A percentile compares a stretch with the other conserved stretches of the same genome.
Evolutionary conservation across 2,329 filamentous ascomycete species (phyloP).

Genomic region (Colletotrichum musicola): DNA sequence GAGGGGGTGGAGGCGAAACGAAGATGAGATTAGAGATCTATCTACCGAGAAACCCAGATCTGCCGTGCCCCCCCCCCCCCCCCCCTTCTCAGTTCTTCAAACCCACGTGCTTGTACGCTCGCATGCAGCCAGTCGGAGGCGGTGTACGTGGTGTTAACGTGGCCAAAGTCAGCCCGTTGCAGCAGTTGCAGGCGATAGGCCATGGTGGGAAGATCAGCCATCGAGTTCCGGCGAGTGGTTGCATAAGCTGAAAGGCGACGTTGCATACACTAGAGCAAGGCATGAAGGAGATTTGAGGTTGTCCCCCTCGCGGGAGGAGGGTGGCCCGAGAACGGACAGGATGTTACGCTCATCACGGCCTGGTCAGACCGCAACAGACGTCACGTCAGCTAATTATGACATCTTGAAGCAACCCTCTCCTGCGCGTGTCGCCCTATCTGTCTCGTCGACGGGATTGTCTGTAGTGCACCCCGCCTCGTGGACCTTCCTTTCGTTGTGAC

Average conservation of each 20-base stretch:
- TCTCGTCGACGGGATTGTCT: background rate
- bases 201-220: no score
- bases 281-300: background rate
- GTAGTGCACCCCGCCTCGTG: slow-evolving; percentile 7
- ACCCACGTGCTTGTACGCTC: background rate
- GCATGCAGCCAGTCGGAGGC: background rate
- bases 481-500: background rate
- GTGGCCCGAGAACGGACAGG: background rate
- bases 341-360: background rate
- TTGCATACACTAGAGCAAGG: background rate
- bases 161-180: background rate
- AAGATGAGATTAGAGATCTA: slow-evolving; percentile 10
- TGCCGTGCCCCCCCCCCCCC: background rate
- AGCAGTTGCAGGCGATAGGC: no score
- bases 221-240: background rate
- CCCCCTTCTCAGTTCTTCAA: background rate
- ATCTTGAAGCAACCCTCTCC: slow-evolving; percentile 5
- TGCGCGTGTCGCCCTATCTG: background rate
- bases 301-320: background rate
- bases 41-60: slow-evolving; percentile 2
- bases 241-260: background rate
- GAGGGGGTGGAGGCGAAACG: slow-evolving; percentile 7
- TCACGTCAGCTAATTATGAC: slow-evolving; percentile 21
- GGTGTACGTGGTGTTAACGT: background rate
- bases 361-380: slow-evolving; percentile 10